Base-by-base conservation (phyloP, 305 asterid genomes). In the Fraxinus dipetala region DNA sequence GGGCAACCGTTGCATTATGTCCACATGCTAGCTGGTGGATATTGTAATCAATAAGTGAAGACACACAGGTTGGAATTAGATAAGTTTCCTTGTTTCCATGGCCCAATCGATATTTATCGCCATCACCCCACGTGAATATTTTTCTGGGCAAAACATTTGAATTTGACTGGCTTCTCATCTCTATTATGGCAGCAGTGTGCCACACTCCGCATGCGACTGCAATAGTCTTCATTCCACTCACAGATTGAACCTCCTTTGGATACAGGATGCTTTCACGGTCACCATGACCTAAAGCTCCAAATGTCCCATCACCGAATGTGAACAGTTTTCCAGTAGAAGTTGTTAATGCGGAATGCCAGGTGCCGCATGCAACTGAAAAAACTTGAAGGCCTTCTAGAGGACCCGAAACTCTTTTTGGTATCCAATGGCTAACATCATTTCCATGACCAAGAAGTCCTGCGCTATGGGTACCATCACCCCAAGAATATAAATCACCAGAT, bases 101-200 rank as follows among this genome's bases (percentile, higher is more conserved):
- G 0, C 99, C 99, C 31, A 95, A 81, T 28, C 93, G 87, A 61
- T 91, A 18, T 82, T 92, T 92, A 85, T 93, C 98, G 0, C 99
- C 99, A 72, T 94, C 98, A 1, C 99, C 99, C 99, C 99, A 95
- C 0, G 98, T 94, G 88, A 93, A 95, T 22, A 95, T 48, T 90
- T 95, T 95, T 85, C 93, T 87, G 4, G 98, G 89, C 38, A 90
- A 63, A 75, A 83, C 82, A 79, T 59, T 85, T 28, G 91, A 69
- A 36, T 88, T 88, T 0, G 86, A 35, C 78, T 89, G 97, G 80
- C 85, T 93, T 3, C 90, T 79, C 72, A 91, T 90, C 83, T 93
- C 99, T 74, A 94, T 87, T 72, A 95, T 92, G 26, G 99, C 98
- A 51, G 97, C 98, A 11, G 99, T 94, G 81, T 95, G 98, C 98